Conservation (phyloP, 225 moss, liverwort and hornwort species). For the Asterella californica region DNA sequence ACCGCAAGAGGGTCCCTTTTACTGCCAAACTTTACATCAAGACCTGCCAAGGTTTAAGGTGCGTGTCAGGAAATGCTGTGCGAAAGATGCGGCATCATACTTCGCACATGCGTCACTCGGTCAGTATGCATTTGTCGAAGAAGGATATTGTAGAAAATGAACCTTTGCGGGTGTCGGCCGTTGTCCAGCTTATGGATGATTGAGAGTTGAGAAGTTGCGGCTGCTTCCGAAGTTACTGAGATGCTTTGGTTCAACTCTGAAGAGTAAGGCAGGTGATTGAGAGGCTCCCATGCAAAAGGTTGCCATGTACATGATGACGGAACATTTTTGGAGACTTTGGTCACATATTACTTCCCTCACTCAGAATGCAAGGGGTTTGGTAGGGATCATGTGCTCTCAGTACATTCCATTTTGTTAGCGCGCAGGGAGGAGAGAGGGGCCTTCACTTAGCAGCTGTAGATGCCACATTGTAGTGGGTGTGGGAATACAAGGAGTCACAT, state of each 20-base stretch:
- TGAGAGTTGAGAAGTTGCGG: slow-evolving; percentile 8
- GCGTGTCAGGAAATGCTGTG: slow-evolving; percentile 47
- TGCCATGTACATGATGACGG: slow-evolving; percentile 19
- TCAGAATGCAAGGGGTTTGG: slow-evolving; percentile 12
- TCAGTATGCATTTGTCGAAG: slow-evolving; percentile 43
- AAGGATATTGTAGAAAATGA: slow-evolving; percentile 49
- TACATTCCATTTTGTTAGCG: slow-evolving; percentile 18
- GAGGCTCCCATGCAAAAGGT: background rate
- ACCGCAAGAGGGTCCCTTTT: slow-evolving; percentile 47
- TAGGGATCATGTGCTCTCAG: slow-evolving; percentile 5
- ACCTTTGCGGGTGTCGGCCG: slow-evolving; percentile 47
- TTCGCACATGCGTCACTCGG: slow-evolving; percentile 40
- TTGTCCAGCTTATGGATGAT: slow-evolving; percentile 51
- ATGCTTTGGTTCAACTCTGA: slow-evolving; percentile 6
- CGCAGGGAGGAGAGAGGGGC: slow-evolving; percentile 5
- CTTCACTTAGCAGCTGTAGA: slow-evolving; percentile 8
- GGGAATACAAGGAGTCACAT: slow-evolving; percentile 10
- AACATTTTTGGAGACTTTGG: slow-evolving; percentile 18
- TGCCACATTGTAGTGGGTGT: slow-evolving; percentile 23
- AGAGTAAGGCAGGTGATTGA: slow-evolving; percentile 3
- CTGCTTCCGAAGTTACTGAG: background rate
- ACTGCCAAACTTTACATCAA: slow-evolving; percentile 48
- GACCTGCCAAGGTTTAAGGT: slow-evolving; percentile 47
- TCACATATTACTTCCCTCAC: slow-evolving; percentile 12
- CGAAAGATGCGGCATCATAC: slow-evolving; percentile 43